phyloP scores from a whole-genome alignment of 208 protist species.

The Naegleria fowleri region DNA sequence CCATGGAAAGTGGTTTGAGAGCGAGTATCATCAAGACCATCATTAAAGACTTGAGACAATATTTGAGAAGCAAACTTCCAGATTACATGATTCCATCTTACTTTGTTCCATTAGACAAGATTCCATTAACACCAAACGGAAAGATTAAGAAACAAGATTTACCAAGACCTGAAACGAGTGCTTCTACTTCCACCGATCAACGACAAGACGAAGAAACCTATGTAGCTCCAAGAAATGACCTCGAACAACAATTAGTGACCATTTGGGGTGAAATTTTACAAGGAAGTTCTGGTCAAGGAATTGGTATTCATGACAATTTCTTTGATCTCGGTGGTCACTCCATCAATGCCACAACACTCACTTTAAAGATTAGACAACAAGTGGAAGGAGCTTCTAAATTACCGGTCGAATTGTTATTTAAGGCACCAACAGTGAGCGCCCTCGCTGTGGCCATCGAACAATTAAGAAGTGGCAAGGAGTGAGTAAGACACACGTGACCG shows the following conservation, averaged over 20 bases:
- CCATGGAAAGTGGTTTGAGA: background rate
- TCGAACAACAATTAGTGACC: constrained; percentile 20
- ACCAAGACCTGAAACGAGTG: constrained; percentile 38
- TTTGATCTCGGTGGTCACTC: constrained; percentile 58
- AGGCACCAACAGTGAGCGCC: constrained; percentile 34
- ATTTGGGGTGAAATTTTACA: constrained; percentile 25
- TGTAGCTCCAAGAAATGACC: constrained; percentile 27
- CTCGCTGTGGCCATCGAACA: constrained; percentile 30
- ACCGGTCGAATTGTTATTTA: constrained; percentile 43
- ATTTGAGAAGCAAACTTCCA: constrained; percentile 47
- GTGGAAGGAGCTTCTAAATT: constrained; percentile 28
- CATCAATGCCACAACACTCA: constrained; percentile 47
- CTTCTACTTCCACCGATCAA: background rate
- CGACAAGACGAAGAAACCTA: background rate
- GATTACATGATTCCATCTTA: constrained; percentile 54
- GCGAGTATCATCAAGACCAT: background rate
- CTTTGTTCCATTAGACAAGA: constrained; percentile 44
- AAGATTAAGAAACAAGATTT: constrained; percentile 51
- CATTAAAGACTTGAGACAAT: constrained; percentile 36
- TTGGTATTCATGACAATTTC: constrained; percentile 46
- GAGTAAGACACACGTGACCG: background rate
- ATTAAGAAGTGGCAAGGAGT: background rate
- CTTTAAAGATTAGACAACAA: constrained; percentile 38
- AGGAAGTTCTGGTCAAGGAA: background rate
- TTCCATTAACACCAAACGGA: constrained; percentile 60